Conservation (phyloP, 208 protist species). For the Phytomonas sp. region DNA sequence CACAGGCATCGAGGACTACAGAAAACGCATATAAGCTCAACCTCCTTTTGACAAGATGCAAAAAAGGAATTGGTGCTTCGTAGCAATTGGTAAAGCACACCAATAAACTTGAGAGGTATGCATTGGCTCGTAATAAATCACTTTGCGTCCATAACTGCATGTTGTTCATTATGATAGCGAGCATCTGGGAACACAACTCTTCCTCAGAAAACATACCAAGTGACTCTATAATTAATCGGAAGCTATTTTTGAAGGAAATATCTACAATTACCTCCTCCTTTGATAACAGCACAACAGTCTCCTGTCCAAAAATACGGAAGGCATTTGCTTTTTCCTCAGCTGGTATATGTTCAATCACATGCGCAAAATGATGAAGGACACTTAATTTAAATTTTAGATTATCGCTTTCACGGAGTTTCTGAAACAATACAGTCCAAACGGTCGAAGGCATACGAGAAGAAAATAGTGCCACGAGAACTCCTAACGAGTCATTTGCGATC, state of each 20-base stretch:
- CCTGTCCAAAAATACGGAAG: constrained; percentile 1
- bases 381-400: background rate
- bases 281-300: background rate
- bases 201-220: background rate
- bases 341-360: background rate
- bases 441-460: background rate
- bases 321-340: background rate
- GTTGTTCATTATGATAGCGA: background rate
- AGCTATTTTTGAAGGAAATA: background rate
- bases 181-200: background rate
- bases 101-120: background rate
- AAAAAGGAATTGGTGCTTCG: background rate
- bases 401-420: background rate
- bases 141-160: background rate
- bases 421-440: background rate
- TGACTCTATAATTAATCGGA: background rate
- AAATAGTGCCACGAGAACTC: background rate
- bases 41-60: constrained; percentile 1
- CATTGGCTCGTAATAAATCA: background rate
- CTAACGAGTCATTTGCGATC: background rate
- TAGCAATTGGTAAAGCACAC: background rate
- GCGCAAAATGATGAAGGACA: background rate
- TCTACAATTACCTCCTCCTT: background rate
- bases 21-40: background rate
- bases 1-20: background rate